These are phyloP conservation scores for Simmondsia chinensis DNA, from an alignment of 148 eudicot species.

Conservation along the genomic window DNA sequence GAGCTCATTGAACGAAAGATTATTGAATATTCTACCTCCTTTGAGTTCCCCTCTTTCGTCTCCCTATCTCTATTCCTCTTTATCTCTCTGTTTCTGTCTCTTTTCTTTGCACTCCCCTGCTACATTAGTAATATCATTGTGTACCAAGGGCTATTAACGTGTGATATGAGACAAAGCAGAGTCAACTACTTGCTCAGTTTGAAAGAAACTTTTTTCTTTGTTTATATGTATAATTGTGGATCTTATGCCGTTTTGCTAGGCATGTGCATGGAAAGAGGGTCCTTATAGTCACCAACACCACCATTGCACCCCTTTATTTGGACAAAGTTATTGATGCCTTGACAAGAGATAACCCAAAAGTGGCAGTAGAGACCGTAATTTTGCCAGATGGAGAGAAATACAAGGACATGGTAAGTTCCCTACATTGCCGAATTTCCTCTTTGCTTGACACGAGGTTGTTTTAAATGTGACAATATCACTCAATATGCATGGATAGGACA, in stretches of 20 bases:
- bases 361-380: slow-evolving; percentile 75
- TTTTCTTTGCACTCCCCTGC: too few species aligned
- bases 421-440: background rate
- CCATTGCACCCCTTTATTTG: slow-evolving; percentile 81
- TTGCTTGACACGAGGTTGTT: background rate
- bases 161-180: too few species aligned
- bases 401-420: slow-evolving; percentile 77
- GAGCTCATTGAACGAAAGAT: too few species aligned
- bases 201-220: background rate
- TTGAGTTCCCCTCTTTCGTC: too few species aligned
- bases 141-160: too few species aligned
- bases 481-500: slow-evolving; percentile 38
- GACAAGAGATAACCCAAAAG: slow-evolving; percentile 71
- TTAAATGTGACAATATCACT: slow-evolving; percentile 3
- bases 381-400: slow-evolving; percentile 89
- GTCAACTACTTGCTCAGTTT: too few species aligned
- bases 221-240: background rate
- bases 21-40: too few species aligned
- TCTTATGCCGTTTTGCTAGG: slow-evolving; percentile 24
- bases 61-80: too few species aligned
- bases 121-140: too few species aligned
- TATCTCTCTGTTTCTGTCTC: background rate
- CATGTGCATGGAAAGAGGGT: slow-evolving; percentile 91
- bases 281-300: slow-evolving; percentile 92
- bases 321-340: slow-evolving; percentile 83